Conservation (phyloP, 2,329 filamentous ascomycete genomes). For the Tolypocladium amazonense region DNA sequence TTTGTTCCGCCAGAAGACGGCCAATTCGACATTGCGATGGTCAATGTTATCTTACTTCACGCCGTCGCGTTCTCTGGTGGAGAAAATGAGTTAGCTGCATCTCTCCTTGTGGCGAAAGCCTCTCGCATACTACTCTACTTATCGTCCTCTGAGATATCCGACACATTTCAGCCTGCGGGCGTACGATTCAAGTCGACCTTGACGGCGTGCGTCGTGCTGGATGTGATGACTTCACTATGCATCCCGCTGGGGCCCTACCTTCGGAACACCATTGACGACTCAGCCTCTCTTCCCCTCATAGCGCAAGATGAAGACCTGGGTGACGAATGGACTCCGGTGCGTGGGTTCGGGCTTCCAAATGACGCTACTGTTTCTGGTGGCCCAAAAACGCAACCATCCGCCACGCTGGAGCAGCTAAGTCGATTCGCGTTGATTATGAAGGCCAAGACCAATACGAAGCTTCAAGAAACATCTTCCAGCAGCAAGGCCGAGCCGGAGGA, state of each 20-base stretch:
- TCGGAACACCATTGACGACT: too few species aligned
- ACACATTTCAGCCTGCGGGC: conserved; percentile 1
- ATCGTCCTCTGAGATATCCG: conserved; percentile 4
- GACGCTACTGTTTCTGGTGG: neutral
- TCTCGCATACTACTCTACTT: conserved; percentile 31
- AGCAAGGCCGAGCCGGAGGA: conserved; percentile 12
- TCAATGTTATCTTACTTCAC: conserved; percentile 38
- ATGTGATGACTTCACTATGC: conserved; percentile 16
- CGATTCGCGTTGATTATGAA: neutral
- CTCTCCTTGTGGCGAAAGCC: conserved; percentile 55
- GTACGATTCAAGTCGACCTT: conserved; percentile 12
- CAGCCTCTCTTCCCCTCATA: neutral
- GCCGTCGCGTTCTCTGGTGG: conserved; percentile 53
- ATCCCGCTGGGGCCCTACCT: neutral
- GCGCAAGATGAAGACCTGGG: neutral
- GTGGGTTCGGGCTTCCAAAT: neutral
- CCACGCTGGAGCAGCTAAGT: conserved; percentile 1
- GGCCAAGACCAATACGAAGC: neutral
- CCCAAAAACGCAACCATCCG: neutral
- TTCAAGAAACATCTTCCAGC: neutral
- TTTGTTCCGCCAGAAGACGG: conserved; percentile 39
- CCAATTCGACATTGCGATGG: conserved; percentile 29
- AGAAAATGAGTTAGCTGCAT: conserved; percentile 46
- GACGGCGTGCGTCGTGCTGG: conserved; percentile 52
- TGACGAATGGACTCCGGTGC: neutral